A percentile compares a stretch with the other conserved stretches of the same genome.
These are phyloP conservation scores for Talaromyces piceae DNA, from an alignment of 2,329 filamentous ascomycete genomes.

Conservation along the genomic window DNA sequence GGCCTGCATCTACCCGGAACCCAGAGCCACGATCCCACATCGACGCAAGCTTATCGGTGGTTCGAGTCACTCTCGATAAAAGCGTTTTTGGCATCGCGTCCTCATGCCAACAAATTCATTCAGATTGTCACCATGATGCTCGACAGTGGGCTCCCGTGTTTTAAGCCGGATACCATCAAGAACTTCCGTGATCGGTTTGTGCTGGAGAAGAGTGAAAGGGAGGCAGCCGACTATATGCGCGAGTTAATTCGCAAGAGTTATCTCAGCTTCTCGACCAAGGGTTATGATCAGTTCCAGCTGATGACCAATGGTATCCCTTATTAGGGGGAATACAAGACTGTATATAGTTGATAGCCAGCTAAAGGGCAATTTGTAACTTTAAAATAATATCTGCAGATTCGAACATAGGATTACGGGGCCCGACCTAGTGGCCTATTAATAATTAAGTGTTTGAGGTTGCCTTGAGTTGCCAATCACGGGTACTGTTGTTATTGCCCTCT, in stretches of 20 bases:
- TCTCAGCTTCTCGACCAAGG: constrained; percentile 80
- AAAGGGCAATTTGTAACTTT: neutral
- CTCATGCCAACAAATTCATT: constrained; percentile 78
- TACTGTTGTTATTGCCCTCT: no score
- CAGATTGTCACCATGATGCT: constrained; percentile 93
- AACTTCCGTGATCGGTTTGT: constrained; percentile 93
- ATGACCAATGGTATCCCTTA: constrained; percentile 97
- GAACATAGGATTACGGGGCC: neutral
- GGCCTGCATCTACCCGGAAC: constrained; percentile 21
- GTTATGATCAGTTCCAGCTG: constrained; percentile 97
- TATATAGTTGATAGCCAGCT: neutral
- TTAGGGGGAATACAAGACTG: constrained; percentile 34
- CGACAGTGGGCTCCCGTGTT: constrained; percentile 91
- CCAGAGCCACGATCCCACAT: constrained; percentile 43
- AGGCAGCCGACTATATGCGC: constrained; percentile 91
- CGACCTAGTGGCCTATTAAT: no score
- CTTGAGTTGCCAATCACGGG: no score
- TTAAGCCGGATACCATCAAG: constrained; percentile 90
- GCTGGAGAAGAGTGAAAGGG: constrained; percentile 79
- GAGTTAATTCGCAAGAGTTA: constrained; percentile 85
- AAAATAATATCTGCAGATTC: neutral
- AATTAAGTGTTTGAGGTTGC: no score
- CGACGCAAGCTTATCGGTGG: constrained; percentile 83
- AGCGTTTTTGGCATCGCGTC: constrained; percentile 80
- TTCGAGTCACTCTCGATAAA: constrained; percentile 97